Evolutionary conservation across 2,329 filamentous ascomycete species (phyloP).

Genomic region (Massarina eburnea): DNA sequence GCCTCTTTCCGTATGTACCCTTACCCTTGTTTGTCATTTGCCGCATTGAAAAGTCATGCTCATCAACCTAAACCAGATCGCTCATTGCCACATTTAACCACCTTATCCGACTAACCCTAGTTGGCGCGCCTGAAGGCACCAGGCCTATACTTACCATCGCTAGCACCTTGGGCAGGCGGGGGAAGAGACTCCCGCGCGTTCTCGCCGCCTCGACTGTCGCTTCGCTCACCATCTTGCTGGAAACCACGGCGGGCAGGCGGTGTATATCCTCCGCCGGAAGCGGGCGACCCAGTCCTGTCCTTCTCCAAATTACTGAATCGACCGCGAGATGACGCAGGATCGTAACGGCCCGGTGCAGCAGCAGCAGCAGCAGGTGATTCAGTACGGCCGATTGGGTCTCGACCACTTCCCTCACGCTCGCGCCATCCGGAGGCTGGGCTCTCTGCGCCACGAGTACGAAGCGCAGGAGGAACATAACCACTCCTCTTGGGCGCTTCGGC

Average conservation of each 20-base stretch:
- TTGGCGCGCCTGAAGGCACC: conserved; percentile 39
- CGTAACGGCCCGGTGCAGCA: conserved; percentile 26
- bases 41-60: neutral
- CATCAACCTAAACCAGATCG: neutral
- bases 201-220: conserved; percentile 25
- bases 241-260: conserved; percentile 29
- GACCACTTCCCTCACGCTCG: conserved; percentile 39
- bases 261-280: conserved; percentile 32
- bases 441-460: conserved; percentile 39
- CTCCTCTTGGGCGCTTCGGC: conserved; percentile 40
- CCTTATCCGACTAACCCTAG: conserved; percentile 5
- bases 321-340: conserved; percentile 28
- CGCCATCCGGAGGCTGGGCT: conserved; percentile 40
- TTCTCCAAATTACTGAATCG: conserved; percentile 29
- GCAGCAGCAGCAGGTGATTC: conserved; percentile 34
- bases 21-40: neutral
- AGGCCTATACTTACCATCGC: conserved; percentile 45
- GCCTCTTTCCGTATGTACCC: neutral
- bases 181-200: conserved; percentile 22
- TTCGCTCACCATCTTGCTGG: conserved; percentile 23
- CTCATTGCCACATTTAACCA: neutral
- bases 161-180: conserved; percentile 25
- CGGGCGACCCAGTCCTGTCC: conserved; percentile 33
- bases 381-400: conserved; percentile 29
- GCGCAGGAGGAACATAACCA: conserved; percentile 51